A percentile compares a stretch with the other conserved stretches of the same genome.
Conservation (phyloP, 176 grass and related monocot genomes). For the Musa acuminata region DNA sequence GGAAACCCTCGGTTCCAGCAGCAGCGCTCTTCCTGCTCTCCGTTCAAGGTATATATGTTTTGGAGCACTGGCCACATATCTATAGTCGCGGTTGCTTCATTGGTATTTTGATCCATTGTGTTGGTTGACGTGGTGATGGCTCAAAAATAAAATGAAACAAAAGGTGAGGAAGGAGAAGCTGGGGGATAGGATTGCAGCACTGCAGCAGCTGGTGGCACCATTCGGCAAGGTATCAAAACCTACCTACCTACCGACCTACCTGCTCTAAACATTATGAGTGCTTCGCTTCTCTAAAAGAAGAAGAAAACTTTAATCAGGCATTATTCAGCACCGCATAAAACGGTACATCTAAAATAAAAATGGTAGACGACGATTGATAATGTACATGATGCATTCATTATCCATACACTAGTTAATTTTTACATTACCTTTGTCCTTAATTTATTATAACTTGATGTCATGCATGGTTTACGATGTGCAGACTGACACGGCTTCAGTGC, state of each 20-base stretch:
- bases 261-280: too few relatives aligned
- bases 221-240: slow-evolving; percentile 76
- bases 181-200: slow-evolving; percentile 89
- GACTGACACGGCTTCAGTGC: slow-evolving; percentile 92
- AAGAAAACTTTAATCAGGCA: too few relatives aligned
- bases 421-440: not conserved
- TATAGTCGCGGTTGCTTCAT: too few relatives aligned
- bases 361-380: not conserved
- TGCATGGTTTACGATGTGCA: slow-evolving; percentile 11
- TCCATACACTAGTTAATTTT: not conserved
- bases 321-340: not conserved
- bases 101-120: too few relatives aligned
- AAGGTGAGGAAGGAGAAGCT: slow-evolving; percentile 97
- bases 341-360: not conserved
- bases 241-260: too few relatives aligned
- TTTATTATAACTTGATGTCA: not conserved
- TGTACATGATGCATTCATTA: not conserved
- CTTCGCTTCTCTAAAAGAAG: too few relatives aligned
- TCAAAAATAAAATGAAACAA: not conserved
- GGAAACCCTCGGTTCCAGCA: slow-evolving; percentile 42
- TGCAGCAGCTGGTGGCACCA: slow-evolving; percentile 87
- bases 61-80: too few relatives aligned
- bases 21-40: slow-evolving; percentile 43
- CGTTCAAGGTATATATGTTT: slow-evolving; percentile 52
- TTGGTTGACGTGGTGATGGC: too few relatives aligned